phyloP scores from a whole-genome alignment of 345 rosid genomes.

The Sonneratia caseolaris region DNA sequence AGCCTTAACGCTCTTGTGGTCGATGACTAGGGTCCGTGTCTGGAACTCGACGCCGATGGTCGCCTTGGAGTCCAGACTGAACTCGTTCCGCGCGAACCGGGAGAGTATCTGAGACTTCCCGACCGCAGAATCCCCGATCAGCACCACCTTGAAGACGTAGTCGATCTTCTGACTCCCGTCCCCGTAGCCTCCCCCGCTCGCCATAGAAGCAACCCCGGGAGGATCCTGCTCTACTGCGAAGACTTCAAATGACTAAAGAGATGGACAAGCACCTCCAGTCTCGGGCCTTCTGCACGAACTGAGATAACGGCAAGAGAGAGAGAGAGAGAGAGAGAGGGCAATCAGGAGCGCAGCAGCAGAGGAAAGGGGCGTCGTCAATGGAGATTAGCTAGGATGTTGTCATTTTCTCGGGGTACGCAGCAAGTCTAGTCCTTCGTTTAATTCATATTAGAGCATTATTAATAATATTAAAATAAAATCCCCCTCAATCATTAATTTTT shows the following conservation, averaged over 20 bases:
- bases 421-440: too few species aligned
- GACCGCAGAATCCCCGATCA: constrained; percentile 33
- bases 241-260: not conserved
- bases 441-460: too few species aligned
- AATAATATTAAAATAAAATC: too few species aligned
- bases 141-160: constrained; percentile 39
- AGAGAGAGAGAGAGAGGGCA: not conserved
- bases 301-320: too few species aligned
- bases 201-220: constrained; percentile 8
- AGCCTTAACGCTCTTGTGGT: constrained; percentile 33
- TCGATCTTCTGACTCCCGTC: constrained; percentile 36
- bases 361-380: not conserved
- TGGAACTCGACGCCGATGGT: constrained; percentile 38
- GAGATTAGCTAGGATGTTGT: not conserved
- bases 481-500: too few species aligned
- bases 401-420: too few species aligned
- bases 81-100: constrained; percentile 35
- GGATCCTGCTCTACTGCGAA: not conserved
- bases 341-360: not conserved
- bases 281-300: too few species aligned
- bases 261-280: too few species aligned
- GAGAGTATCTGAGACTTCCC: constrained; percentile 38
- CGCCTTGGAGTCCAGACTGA: constrained; percentile 37
- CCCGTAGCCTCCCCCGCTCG: constrained; percentile 19
- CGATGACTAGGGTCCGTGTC: constrained; percentile 24